Conservation (phyloP, 2,329 filamentous ascomycete species). For the Pseudogymnoascus sp. region DNA sequence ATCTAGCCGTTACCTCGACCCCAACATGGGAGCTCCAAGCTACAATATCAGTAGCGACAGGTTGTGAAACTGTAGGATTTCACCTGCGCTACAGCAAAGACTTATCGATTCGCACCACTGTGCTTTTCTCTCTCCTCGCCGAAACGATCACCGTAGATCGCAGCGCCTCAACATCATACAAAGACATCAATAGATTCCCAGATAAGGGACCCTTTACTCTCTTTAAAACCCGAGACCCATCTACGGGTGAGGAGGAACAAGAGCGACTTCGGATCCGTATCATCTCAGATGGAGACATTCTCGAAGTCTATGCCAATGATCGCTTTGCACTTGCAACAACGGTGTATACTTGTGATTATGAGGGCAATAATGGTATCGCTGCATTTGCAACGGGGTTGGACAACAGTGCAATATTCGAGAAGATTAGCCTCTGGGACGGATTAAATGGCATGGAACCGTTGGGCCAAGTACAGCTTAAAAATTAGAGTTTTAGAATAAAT, state of each 20-base stretch:
- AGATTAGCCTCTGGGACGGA: background rate
- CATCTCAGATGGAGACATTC: conserved; percentile 19
- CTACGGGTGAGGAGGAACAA: background rate
- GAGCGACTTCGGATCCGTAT: conserved; percentile 12
- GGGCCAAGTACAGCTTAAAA: background rate
- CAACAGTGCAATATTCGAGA: background rate
- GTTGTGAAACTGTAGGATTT: conserved; percentile 1
- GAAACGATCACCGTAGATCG: conserved; percentile 14
- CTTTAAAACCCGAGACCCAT: background rate
- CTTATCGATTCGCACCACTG: background rate
- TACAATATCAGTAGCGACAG: background rate
- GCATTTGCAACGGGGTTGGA: background rate
- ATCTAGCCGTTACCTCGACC: background rate
- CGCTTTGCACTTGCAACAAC: conserved; percentile 19
- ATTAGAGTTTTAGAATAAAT: background rate
- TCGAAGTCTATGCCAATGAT: conserved; percentile 22
- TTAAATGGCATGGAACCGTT: background rate
- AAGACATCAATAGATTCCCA: background rate
- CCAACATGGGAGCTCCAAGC: background rate
- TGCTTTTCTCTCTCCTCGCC: background rate
- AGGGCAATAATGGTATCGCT: background rate
- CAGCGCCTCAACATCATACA: background rate
- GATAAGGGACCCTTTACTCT: background rate
- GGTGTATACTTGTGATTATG: conserved; percentile 16
- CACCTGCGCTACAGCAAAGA: background rate